phyloP scores from a whole-genome alignment of 176 grass and related monocot genomes.

The Hordeum vulgare region MorexV3_pseudomolecules_assembly NC_058521.1:400503956-400504455 shows the following conservation, averaged over 20 bases:
- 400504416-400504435: neutral
- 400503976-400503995: conserved; percentile 83
- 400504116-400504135: neutral
- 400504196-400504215: conserved; percentile 91
- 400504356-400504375: neutral
- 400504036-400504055: conserved; percentile 80
- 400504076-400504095: conserved; percentile 52
- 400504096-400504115: neutral
- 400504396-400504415: neutral
- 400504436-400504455: neutral
- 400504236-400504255: conserved; percentile 76
- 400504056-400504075: conserved; percentile 68
- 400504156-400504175: conserved; percentile 90
- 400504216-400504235: conserved; percentile 66
- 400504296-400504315: conserved; percentile 79
- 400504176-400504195: conserved; percentile 90
- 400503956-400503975: conserved; percentile 65
- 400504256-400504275: conserved; percentile 84
- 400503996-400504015: conserved; percentile 82
- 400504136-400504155: neutral
- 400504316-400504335: neutral
- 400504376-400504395: neutral
- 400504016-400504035: conserved; percentile 85
- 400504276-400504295: conserved; percentile 63
- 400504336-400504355: neutral